A percentile compares a stretch with the other conserved stretches of the same genome.
These are phyloP conservation scores for Lepiota brunneoincarnata DNA, from an alignment of 768 basidiomycete species.

Conservation along the genomic window DNA sequence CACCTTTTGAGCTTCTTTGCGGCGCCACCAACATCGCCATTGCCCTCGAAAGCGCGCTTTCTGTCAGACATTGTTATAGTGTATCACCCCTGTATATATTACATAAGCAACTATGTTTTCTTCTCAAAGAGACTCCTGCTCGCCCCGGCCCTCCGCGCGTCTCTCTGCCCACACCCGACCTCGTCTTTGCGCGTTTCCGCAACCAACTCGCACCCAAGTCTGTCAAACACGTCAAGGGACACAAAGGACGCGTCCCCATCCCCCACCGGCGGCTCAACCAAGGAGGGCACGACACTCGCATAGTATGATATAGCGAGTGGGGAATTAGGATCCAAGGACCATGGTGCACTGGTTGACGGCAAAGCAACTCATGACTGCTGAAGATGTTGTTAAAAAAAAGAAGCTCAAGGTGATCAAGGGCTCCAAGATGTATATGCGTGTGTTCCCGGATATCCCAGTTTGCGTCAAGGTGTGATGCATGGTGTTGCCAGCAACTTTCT, in stretches of 20 bases:
- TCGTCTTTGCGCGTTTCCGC: constrained; percentile 43
- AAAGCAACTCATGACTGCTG: constrained; percentile 84
- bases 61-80: constrained; percentile 54
- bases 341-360: constrained; percentile 80
- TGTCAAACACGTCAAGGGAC: constrained; percentile 82
- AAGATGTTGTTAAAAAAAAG: constrained; percentile 85
- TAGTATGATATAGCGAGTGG: constrained; percentile 92
- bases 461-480: constrained; percentile 86
- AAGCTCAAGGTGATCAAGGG: constrained; percentile 91
- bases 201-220: constrained; percentile 78
- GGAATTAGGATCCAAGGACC: constrained; percentile 85
- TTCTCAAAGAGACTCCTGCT: constrained; percentile 28
- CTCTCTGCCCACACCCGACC: constrained; percentile 29
- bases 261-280: constrained; percentile 87
- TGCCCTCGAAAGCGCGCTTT: constrained; percentile 58
- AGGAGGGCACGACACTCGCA: constrained; percentile 90
- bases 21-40: constrained; percentile 40
- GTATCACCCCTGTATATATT: constrained; percentile 7
- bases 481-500: neutral
- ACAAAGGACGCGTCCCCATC: constrained; percentile 86
- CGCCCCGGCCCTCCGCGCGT: too few relatives aligned
- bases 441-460: constrained; percentile 96
- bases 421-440: constrained; percentile 78
- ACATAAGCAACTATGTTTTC: constrained; percentile 39
- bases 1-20: constrained; percentile 72